Evolutionary conservation across 495 filamentous ascomycete genomes (phyloP).

Genomic region (Mytilinidion resinicola): DNA sequence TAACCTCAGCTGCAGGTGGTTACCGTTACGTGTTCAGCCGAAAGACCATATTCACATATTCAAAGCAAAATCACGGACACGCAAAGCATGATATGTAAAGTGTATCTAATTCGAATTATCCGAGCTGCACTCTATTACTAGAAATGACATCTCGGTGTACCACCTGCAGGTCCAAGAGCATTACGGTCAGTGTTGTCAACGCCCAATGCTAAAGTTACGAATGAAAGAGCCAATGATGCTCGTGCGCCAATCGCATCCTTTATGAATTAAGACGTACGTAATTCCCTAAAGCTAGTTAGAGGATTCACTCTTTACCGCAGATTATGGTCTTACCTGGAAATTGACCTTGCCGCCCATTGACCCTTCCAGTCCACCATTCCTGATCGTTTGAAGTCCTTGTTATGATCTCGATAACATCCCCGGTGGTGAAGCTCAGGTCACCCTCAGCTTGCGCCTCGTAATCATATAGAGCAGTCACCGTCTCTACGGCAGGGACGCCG

Average conservation of each 20-base stretch:
- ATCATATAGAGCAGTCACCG: slow-evolving; percentile 64
- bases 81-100: too few relatives aligned
- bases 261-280: slow-evolving; percentile 40
- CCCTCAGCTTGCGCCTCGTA: slow-evolving; percentile 94
- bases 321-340: slow-evolving; percentile 69
- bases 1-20: too few relatives aligned
- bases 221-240: not conserved
- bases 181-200: too few relatives aligned
- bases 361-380: slow-evolving; percentile 89
- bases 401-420: slow-evolving; percentile 86
- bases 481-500: slow-evolving; percentile 60
- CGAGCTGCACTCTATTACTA: too few relatives aligned
- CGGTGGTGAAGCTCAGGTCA: slow-evolving; percentile 84
- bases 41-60: too few relatives aligned
- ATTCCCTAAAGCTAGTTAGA: slow-evolving; percentile 35
- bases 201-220: too few relatives aligned
- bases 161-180: too few relatives aligned
- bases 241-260: not conserved
- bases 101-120: too few relatives aligned
- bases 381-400: slow-evolving; percentile 77
- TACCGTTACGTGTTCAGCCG: too few relatives aligned
- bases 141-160: too few relatives aligned
- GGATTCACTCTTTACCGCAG: not conserved
- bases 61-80: too few relatives aligned
- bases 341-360: slow-evolving; percentile 75